A percentile compares a stretch with the other conserved stretches of the same genome.
Evolutionary conservation across 169 alveolate species (phyloP).

Genomic region (Plasmodium berghei): DNA sequence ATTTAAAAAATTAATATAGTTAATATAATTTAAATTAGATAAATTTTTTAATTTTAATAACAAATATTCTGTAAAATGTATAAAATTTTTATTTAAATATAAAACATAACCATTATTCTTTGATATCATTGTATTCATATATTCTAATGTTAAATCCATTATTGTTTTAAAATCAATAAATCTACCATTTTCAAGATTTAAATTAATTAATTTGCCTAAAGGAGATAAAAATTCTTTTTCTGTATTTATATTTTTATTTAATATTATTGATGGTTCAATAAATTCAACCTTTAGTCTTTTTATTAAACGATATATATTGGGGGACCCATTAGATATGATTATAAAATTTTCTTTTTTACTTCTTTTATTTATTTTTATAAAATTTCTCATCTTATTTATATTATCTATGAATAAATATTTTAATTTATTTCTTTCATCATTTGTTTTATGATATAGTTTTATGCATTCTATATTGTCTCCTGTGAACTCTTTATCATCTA

Average conservation of each 20-base stretch:
- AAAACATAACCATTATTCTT: constrained; percentile 69
- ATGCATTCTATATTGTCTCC: background rate
- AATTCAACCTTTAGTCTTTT: constrained; percentile 47
- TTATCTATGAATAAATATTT: constrained; percentile 39
- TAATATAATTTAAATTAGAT: constrained; percentile 22
- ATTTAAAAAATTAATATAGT: constrained; percentile 40
- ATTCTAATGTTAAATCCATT: constrained; percentile 54
- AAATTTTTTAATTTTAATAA: constrained; percentile 37
- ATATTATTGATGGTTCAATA: constrained; percentile 40
- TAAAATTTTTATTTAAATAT: constrained; percentile 19
- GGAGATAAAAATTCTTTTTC: constrained; percentile 45
- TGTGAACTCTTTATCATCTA: too few species aligned
- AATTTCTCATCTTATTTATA: constrained; percentile 40
- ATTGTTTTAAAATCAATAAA: constrained; percentile 24
- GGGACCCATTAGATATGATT: constrained; percentile 15
- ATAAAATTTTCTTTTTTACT: constrained; percentile 47
- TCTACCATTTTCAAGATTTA: constrained; percentile 19
- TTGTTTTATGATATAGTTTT: background rate
- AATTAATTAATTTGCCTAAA: constrained; percentile 42
- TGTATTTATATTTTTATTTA: constrained; percentile 15
- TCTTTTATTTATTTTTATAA: constrained; percentile 61
- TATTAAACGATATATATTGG: constrained; percentile 10
- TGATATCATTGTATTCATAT: constrained; percentile 31
- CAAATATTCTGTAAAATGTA: constrained; percentile 14
- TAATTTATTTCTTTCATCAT: background rate